Conservation (phyloP, 352 stramenopile species). For the Globisporangium middletonii region DNA sequence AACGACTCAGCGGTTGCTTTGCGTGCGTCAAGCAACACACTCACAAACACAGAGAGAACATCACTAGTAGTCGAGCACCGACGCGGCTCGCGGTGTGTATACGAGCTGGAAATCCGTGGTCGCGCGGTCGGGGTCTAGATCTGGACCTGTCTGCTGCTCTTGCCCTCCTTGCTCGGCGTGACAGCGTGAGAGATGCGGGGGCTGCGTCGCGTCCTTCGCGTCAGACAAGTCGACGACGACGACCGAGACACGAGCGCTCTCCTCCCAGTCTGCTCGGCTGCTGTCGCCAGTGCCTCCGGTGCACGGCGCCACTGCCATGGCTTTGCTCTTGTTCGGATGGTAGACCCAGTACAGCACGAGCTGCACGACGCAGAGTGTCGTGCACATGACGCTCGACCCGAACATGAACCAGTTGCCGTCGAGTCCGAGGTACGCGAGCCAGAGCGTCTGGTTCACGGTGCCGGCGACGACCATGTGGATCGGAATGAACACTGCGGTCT, state of each 20-base stretch:
- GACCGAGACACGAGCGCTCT: conserved; percentile 5
- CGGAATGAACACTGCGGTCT: conserved; percentile 36
- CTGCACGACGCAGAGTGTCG: conserved; percentile 29
- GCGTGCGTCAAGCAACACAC: too few relatives aligned
- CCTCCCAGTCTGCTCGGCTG: neutral
- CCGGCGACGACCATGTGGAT: conserved; percentile 40
- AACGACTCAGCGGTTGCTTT: neutral
- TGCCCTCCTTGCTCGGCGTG: neutral
- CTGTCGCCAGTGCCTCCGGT: neutral
- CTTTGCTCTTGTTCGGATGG: conserved; percentile 18
- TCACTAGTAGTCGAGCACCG: too few relatives aligned
- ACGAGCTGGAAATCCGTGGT: conserved; percentile 1
- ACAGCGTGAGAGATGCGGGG: neutral
- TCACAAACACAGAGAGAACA: too few relatives aligned
- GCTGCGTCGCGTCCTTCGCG: neutral
- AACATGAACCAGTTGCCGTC: conserved; percentile 50
- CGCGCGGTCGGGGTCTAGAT: neutral
- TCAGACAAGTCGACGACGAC: conserved; percentile 6
- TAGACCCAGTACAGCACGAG: conserved; percentile 38
- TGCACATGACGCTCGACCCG: conserved; percentile 32
- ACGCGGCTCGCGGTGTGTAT: conserved; percentile 1
- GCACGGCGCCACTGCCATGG: neutral
- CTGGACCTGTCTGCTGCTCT: neutral
- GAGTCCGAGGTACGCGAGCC: conserved; percentile 38
- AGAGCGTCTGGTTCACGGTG: conserved; percentile 35